phyloP scores from a whole-genome alignment of 495 filamentous ascomycete genomes.

The Alectoria sarmentosa region DNA sequence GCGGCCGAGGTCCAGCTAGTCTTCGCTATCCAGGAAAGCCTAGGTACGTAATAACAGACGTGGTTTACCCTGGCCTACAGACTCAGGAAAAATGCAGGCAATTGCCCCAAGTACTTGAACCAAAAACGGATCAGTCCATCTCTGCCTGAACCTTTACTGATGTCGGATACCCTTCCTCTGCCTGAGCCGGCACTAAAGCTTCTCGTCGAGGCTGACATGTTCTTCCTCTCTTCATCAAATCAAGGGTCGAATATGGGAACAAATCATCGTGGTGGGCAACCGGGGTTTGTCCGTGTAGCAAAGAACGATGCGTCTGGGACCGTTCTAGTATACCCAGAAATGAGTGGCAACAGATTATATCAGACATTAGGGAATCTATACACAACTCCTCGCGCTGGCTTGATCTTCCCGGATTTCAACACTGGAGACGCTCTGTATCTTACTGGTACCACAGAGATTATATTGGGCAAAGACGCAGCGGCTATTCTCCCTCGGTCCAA shows the following conservation, averaged over 20 bases:
- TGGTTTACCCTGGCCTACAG: not conserved
- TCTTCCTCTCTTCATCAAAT: conserved; percentile 66
- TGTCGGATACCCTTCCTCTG: conserved; percentile 40
- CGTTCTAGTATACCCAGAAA: conserved; percentile 67
- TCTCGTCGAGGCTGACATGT: conserved; percentile 58
- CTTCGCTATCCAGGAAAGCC: conserved; percentile 57
- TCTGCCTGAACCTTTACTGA: conserved; percentile 43
- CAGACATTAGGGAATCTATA: conserved; percentile 72
- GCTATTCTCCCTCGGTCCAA: conserved; percentile 59
- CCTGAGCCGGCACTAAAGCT: conserved; percentile 46
- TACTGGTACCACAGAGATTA: conserved; percentile 58
- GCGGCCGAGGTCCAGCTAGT: conserved; percentile 55
- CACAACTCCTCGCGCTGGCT: conserved; percentile 54
- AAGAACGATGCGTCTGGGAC: conserved; percentile 43
- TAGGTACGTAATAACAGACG: conserved; percentile 40
- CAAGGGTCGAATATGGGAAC: conserved; percentile 66
- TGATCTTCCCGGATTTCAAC: conserved; percentile 64
- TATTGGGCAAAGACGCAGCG: conserved; percentile 53
- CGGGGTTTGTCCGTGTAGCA: conserved; percentile 63
- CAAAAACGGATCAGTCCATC: conserved; percentile 54
- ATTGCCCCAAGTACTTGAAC: conserved; percentile 83
- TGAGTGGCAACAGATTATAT: conserved; percentile 74
- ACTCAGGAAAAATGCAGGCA: conserved; percentile 34
- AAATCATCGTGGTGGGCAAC: conserved; percentile 72
- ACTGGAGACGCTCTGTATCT: conserved; percentile 63